phyloP scores from a whole-genome alignment of 257 asterid genomes.

The Voacanga thouarsii region DNA sequence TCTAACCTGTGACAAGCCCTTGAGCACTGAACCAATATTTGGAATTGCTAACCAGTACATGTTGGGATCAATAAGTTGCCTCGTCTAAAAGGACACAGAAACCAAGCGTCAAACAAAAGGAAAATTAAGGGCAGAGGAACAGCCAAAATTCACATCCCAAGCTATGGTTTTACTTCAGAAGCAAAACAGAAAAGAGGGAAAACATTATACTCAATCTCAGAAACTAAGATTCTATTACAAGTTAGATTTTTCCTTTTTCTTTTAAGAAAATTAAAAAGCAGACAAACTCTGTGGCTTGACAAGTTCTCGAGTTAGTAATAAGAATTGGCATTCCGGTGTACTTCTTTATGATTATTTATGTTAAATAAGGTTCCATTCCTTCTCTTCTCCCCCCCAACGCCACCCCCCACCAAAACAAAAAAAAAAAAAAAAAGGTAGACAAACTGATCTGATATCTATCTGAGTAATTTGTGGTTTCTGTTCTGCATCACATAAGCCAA shows the following conservation, averaged over 20 bases:
- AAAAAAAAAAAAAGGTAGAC: no score
- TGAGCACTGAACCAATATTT: slow-evolving; percentile 87
- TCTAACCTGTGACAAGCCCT: slow-evolving; percentile 88
- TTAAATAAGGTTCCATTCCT: no score
- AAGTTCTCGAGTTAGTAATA: no score
- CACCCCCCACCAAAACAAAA: no score
- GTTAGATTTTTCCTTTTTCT: background rate
- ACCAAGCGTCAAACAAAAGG: slow-evolving; percentile 4
- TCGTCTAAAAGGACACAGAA: slow-evolving; percentile 49
- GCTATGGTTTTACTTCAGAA: background rate
- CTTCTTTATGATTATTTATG: no score
- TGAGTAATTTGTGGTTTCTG: background rate
- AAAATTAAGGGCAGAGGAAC: background rate
- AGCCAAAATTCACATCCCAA: background rate
- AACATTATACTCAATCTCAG: background rate
- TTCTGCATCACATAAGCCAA: background rate
- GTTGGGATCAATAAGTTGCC: slow-evolving; percentile 84
- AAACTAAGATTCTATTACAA: background rate
- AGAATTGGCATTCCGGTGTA: no score
- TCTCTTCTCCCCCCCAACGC: no score
- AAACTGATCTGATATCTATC: background rate
- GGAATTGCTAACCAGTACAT: slow-evolving; percentile 98
- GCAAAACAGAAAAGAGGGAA: background rate
- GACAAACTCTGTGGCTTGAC: background rate
- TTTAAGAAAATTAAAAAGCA: background rate